Evolutionary conservation across 352 stramenopile species (phyloP).

Genomic region (Pythium folliculosum): DNA sequence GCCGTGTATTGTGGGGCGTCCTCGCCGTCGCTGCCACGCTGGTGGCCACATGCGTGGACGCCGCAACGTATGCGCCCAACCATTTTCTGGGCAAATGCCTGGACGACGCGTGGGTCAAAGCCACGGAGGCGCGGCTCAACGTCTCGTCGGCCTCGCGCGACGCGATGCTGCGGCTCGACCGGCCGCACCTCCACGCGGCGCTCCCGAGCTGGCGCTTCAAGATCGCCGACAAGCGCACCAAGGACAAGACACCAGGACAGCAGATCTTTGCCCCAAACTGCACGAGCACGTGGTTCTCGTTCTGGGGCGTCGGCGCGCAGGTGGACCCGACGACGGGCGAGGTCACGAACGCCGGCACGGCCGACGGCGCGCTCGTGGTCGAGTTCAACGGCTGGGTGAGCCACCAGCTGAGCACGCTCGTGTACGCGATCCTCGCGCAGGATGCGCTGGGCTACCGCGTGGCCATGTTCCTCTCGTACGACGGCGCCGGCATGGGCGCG

Average conservation of each 20-base stretch:
- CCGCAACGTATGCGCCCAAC: conserved; percentile 23
- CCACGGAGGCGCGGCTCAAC: conserved; percentile 10
- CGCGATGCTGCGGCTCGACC: conserved; percentile 8
- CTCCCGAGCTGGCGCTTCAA: conserved; percentile 25
- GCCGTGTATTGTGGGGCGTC: too few relatives aligned
- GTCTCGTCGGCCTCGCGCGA: conserved; percentile 15
- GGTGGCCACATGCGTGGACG: neutral
- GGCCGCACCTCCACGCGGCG: conserved; percentile 35
- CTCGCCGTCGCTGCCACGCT: neutral
- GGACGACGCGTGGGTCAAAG: conserved; percentile 33
- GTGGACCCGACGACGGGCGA: conserved; percentile 24
- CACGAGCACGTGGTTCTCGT: neutral
- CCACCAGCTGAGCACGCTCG: conserved; percentile 29
- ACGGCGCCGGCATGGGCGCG: conserved; percentile 1
- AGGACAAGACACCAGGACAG: neutral
- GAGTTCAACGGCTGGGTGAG: conserved; percentile 31
- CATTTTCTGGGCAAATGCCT: conserved; percentile 40
- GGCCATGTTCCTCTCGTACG: conserved; percentile 6
- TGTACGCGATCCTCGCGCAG: conserved; percentile 35
- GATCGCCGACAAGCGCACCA: conserved; percentile 31
- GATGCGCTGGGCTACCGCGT: conserved; percentile 26
- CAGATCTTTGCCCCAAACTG: conserved; percentile 19
- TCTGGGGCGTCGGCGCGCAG: conserved; percentile 29
- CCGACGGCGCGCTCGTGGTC: conserved; percentile 33
- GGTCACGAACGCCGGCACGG: conserved; percentile 18